phyloP scores from a whole-genome alignment of 441 rosid genomes.

The Populus trichocarpa region DNA sequence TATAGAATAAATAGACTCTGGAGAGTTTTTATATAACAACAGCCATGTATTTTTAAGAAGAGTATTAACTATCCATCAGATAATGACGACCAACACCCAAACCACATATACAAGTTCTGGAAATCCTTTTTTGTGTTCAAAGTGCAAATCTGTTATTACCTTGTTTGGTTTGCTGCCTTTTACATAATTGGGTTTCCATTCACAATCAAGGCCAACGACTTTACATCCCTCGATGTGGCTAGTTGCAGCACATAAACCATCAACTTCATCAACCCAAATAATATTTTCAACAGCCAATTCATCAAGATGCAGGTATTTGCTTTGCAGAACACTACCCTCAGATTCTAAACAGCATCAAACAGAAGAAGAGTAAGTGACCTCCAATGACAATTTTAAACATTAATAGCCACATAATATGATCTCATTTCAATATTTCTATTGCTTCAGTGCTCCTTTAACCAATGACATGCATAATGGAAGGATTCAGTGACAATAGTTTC shows the following conservation, averaged over 20 bases:
- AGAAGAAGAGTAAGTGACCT: slow-evolving; percentile 23
- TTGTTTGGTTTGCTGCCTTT: slow-evolving; percentile 76
- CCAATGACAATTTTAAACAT: not conserved
- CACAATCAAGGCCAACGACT: slow-evolving; percentile 88
- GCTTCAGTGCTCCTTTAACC: not conserved
- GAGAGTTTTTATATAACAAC: not conserved
- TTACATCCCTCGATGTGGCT: slow-evolving; percentile 59
- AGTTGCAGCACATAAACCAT: slow-evolving; percentile 50
- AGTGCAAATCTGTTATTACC: slow-evolving; percentile 35
- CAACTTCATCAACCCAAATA: slow-evolving; percentile 74
- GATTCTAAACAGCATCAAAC: slow-evolving; percentile 41
- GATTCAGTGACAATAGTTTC: not conserved
- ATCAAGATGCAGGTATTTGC: slow-evolving; percentile 52
- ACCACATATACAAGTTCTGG: not conserved
- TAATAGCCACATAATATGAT: not conserved
- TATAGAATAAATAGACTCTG: slow-evolving; percentile 3
- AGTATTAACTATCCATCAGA: not conserved
- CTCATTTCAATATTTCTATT: not conserved
- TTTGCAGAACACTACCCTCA: slow-evolving; percentile 36
- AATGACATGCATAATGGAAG: not conserved
- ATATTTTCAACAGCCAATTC: slow-evolving; percentile 64
- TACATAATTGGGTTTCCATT: slow-evolving; percentile 87
- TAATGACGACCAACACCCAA: not conserved
- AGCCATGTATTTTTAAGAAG: not conserved
- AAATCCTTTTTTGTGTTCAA: not conserved